These are phyloP conservation scores for Phialemoniopsis sp. DNA, from an alignment of 2,329 filamentous ascomycete species.

Conservation along the genomic window DNA sequence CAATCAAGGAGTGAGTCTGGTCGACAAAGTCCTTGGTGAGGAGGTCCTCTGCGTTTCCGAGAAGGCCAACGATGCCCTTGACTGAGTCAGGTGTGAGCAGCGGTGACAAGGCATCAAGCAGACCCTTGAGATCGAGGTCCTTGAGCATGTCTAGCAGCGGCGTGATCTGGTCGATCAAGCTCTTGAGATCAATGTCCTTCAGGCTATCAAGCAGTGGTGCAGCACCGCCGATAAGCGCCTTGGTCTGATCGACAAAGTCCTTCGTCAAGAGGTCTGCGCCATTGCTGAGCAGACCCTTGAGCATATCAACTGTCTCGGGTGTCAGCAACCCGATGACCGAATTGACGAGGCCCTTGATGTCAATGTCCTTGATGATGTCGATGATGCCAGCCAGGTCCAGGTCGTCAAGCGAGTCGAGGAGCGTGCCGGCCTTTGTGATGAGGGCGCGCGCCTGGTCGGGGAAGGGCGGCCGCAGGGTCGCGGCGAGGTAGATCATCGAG, in stretches of 20 bases:
- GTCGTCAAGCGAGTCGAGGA: slow-evolving; percentile 19
- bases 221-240: slow-evolving; percentile 18
- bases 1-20: slow-evolving; percentile 31
- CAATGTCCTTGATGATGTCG: slow-evolving; percentile 15
- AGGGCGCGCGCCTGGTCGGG: slow-evolving; percentile 22
- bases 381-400: slow-evolving; percentile 2
- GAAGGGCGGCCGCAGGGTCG: slow-evolving; percentile 30
- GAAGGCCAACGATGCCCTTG: slow-evolving; percentile 22
- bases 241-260: slow-evolving; percentile 19
- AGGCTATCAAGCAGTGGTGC: slow-evolving; percentile 25
- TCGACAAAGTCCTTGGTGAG: slow-evolving; percentile 20
- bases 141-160: slow-evolving; percentile 15
- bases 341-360: slow-evolving; percentile 20
- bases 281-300: slow-evolving; percentile 27
- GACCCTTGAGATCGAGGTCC: slow-evolving; percentile 22
- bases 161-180: slow-evolving; percentile 20
- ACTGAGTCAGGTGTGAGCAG: slow-evolving; percentile 20
- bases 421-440: slow-evolving; percentile 15
- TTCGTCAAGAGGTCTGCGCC: slow-evolving; percentile 20
- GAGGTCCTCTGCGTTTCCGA: slow-evolving; percentile 21
- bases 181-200: slow-evolving; percentile 26
- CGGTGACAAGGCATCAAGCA: slow-evolving; percentile 19
- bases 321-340: slow-evolving; percentile 27
- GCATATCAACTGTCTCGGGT: slow-evolving; percentile 22
- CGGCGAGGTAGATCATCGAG: slow-evolving; percentile 32